Evolutionary conservation across 139 green algal species (phyloP), one percentile per base, ranked within the genome.

Genomic region (Chlorella ohadii): DNA sequence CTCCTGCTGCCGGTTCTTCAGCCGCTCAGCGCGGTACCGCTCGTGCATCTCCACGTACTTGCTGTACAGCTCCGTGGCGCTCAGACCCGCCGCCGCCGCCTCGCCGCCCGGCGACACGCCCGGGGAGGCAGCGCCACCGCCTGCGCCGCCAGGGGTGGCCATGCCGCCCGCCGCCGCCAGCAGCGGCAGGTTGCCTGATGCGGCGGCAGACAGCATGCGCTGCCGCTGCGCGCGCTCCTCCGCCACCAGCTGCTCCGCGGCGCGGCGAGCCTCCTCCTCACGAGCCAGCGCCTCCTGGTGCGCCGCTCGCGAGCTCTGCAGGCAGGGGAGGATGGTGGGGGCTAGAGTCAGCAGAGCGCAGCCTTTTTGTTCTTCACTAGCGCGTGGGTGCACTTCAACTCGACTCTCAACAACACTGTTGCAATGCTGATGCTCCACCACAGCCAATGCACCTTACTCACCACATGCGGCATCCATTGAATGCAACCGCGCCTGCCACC

Each of bases 191-290:
- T 61, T 80, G 27, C 84, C 77, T 5, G n/a, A 59, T 17, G 87
- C 87, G n/a, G 89, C 89, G 39, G 87, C 86, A 5, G 79, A 70
- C 67, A 92, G 27, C 65, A 92, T 84, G 65, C 84, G 84, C 67
- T 88, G 59, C 20, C 84, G 67, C 47, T 86, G 57, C 16, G 70
- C 67, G 27, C 77, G 81, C 81, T 92, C 88, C 79, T 90, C 88
- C 9, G 34, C 36, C 55, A 78, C 56, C 47, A 83, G 71, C 51
- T 36, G 31, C 61, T 91, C 80, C 0, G 88, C 88, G 5, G 78
- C 75, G 15, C 27, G 39, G 22, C 41, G 59, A 4, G 41, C 79
- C 16, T 65, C 79, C 20, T 88, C 68, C 33, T 78, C 72, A 61
- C 79, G 77, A 22, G 72, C 67, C 12, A 91, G 44, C 15, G 80